Evolutionary conservation across 306 rosid species (phyloP).

Genomic region (Abrus pulchellus): DNA sequence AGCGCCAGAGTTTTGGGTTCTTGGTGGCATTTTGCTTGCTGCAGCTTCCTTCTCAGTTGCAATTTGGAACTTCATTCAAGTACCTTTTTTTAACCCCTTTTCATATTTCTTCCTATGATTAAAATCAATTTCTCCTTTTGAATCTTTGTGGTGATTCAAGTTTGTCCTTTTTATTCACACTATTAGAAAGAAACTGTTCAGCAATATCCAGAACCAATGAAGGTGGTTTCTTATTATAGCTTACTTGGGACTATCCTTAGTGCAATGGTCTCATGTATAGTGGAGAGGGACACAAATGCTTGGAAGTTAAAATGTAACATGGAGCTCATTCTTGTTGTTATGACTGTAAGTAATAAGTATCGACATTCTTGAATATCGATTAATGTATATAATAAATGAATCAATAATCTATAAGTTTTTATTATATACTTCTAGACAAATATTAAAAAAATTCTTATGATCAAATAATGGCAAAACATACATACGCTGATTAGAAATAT

Average conservation of each 20-base stretch:
- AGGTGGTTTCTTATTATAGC: conserved; percentile 50
- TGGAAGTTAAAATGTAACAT: conserved; percentile 51
- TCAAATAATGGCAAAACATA: not conserved
- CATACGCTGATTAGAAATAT: conserved; percentile 20
- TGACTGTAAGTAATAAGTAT: conserved; percentile 43
- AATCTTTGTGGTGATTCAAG: conserved; percentile 5
- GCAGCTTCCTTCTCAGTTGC: conserved; percentile 68
- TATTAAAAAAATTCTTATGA: not conserved
- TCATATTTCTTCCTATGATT: not conserved
- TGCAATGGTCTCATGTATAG: conserved; percentile 44
- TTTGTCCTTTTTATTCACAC: conserved; percentile 8
- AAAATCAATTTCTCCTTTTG: not conserved
- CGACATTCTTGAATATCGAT: not conserved
- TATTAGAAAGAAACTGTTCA: conserved; percentile 48
- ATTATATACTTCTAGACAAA: too few species aligned
- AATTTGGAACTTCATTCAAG: conserved; percentile 69
- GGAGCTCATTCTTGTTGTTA: conserved; percentile 54
- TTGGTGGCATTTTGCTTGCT: conserved; percentile 78
- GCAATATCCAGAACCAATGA: conserved; percentile 55
- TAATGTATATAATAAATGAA: too few species aligned
- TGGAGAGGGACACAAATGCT: conserved; percentile 50
- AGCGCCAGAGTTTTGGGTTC: conserved; percentile 71
- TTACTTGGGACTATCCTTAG: conserved; percentile 53
- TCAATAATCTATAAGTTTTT: too few species aligned
- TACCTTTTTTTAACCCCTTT: not conserved